These are phyloP conservation scores for Trichoderma koningii DNA, from an alignment of 2,329 filamentous ascomycete species.

Conservation along the genomic window DNA sequence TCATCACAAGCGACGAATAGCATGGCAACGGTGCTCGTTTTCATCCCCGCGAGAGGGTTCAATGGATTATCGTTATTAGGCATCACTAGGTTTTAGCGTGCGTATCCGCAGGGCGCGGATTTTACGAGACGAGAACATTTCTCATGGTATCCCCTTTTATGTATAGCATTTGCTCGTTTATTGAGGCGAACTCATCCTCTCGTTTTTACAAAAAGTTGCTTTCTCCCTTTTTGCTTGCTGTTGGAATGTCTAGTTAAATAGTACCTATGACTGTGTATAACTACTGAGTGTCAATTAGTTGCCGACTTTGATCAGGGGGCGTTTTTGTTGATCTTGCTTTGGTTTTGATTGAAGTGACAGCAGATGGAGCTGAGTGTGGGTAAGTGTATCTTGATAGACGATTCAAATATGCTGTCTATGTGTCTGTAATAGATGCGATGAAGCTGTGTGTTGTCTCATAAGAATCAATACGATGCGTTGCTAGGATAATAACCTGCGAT, in stretches of 20 bases:
- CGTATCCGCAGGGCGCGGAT: neutral
- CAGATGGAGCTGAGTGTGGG: too few species aligned
- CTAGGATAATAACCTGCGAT: too few species aligned
- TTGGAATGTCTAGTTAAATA: neutral
- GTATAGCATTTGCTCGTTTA: constrained; percentile 8
- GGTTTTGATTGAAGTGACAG: too few species aligned
- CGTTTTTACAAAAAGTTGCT: neutral
- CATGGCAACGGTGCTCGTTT: constrained; percentile 36
- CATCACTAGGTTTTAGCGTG: constrained; percentile 30
- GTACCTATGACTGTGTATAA: constrained; percentile 5
- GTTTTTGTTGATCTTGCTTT: neutral
- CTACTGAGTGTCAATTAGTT: neutral
- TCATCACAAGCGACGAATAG: constrained; percentile 18
- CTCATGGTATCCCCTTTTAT: neutral
- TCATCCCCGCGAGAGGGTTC: constrained; percentile 16
- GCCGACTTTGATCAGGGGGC: neutral
- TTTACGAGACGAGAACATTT: neutral
- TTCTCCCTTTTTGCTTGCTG: neutral
- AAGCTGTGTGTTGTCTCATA: too few species aligned
- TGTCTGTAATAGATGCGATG: too few species aligned
- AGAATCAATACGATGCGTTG: too few species aligned
- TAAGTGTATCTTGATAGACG: too few species aligned
- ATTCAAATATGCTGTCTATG: too few species aligned
- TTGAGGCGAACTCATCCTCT: neutral
- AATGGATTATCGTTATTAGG: constrained; percentile 25